Evolutionary conservation across 2,329 filamentous ascomycete genomes (phyloP).

Genomic region (Lithohypha guttulata): DNA sequence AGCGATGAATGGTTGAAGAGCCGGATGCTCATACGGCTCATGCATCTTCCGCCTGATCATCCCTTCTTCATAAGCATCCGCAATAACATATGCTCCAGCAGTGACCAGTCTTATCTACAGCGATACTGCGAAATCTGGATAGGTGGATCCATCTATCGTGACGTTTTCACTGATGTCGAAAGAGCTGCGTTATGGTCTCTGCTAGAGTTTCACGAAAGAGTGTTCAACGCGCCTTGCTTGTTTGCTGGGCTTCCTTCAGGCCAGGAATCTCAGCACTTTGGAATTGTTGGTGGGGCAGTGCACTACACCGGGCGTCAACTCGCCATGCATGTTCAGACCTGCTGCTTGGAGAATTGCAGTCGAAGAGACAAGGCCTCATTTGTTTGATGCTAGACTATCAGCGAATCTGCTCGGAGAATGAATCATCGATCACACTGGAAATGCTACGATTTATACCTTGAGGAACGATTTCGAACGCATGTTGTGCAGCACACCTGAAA

Average conservation of each 20-base stretch:
- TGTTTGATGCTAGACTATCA: not conserved
- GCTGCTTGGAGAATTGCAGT: not conserved
- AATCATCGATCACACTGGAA: not conserved
- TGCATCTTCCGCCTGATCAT: constrained; percentile 1
- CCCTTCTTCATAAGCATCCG: not conserved
- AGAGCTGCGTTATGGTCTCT: not conserved
- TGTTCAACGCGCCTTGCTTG: not conserved
- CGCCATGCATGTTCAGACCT: not conserved
- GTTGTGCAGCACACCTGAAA: too few relatives aligned
- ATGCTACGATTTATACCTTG: too few relatives aligned
- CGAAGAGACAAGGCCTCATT: too few relatives aligned
- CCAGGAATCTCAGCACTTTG: not conserved
- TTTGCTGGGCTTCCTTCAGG: not conserved
- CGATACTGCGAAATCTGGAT: not conserved
- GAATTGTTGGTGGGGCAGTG: not conserved
- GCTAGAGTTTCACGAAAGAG: not conserved
- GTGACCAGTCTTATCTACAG: not conserved
- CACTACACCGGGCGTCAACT: not conserved
- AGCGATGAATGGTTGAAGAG: not conserved
- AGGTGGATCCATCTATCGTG: not conserved
- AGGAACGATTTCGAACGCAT: too few relatives aligned
- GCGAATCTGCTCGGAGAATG: not conserved
- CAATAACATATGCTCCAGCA: not conserved
- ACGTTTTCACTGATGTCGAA: constrained; percentile 6
- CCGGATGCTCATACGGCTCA: constrained; percentile 3